These are phyloP conservation scores for Trypanosoma rangeli DNA, from an alignment of 208 protist species.

Conservation along the genomic window DNA sequence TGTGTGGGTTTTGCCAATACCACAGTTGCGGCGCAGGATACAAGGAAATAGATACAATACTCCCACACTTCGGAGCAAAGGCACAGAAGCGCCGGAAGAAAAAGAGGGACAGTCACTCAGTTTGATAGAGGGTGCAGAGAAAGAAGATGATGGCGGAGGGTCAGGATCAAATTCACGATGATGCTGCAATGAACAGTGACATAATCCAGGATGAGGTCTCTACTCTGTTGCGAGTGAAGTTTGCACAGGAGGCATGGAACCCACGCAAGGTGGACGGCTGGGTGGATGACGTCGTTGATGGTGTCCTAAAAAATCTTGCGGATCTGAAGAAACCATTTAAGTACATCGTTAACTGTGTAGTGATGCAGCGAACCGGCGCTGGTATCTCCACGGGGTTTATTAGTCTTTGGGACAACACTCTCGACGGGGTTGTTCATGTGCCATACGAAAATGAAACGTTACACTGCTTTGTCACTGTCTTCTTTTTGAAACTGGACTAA, in stretches of 20 bases:
- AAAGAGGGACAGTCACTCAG: not conserved
- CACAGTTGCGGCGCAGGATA: no score
- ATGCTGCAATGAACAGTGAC: slow-evolving; percentile 83
- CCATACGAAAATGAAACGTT: slow-evolving; percentile 86
- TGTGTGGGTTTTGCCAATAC: no score
- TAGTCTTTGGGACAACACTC: slow-evolving; percentile 92
- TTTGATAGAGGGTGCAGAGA: slow-evolving; percentile 2
- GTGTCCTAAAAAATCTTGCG: slow-evolving; percentile 73
- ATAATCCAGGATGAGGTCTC: slow-evolving; percentile 79
- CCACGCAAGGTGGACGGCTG: slow-evolving; percentile 81
- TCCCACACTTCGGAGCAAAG: not conserved
- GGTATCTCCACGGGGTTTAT: slow-evolving; percentile 87
- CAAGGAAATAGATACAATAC: no score
- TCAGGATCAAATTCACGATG: slow-evolving; percentile 66
- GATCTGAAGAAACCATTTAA: slow-evolving; percentile 95
- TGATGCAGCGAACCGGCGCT: slow-evolving; percentile 93
- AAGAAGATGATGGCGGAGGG: slow-evolving; percentile 63
- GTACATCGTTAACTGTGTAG: slow-evolving; percentile 85
- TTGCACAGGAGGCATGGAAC: slow-evolving; percentile 75
- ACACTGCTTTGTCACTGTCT: slow-evolving; percentile 85
- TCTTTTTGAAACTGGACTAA: slow-evolving; percentile 88
- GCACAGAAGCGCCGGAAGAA: not conserved
- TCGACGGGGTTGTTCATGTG: slow-evolving; percentile 89
- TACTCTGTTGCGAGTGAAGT: slow-evolving; percentile 59
- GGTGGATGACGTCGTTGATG: slow-evolving; percentile 79